Percentiles rank a stretch among this genome's conserved stretches.
Conservation (phyloP, 306 rosid species). For the Comarum palustre region DNA sequence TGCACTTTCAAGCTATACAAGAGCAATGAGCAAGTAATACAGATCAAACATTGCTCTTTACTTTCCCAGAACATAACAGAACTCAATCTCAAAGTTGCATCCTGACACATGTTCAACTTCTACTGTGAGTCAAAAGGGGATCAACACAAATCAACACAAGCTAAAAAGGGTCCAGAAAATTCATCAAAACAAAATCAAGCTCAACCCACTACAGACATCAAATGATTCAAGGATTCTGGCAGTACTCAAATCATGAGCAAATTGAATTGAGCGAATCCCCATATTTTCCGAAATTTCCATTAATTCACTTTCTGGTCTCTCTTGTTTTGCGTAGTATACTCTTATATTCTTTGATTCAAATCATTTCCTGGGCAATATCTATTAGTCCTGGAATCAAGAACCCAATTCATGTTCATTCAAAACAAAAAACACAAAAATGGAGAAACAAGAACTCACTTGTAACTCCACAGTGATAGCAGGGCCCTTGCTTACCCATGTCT, state of each 20-base stretch:
- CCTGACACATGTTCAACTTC: conserved; percentile 33
- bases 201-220: conserved; percentile 33
- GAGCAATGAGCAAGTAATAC: conserved; percentile 22
- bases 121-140: conserved; percentile 30
- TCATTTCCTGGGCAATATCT: conserved; percentile 21
- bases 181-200: conserved; percentile 32
- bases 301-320: conserved; percentile 19
- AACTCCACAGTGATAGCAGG: conserved; percentile 99
- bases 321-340: conserved; percentile 23
- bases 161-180: conserved; percentile 5
- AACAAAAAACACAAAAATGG: conserved; percentile 32
- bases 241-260: conserved; percentile 31
- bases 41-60: conserved; percentile 22
- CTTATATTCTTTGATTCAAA: conserved; percentile 30
- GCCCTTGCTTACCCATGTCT: conserved; percentile 97
- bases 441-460: conserved; percentile 98
- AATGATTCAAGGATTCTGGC: conserved; percentile 28
- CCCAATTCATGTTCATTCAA: conserved; percentile 17
- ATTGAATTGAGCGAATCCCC: conserved; percentile 26
- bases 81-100: conserved; percentile 29
- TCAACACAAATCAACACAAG: conserved; percentile 24
- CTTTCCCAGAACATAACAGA: conserved; percentile 28
- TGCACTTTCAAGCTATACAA: conserved; percentile 10
- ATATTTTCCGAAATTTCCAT: conserved; percentile 19
- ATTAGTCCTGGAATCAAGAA: conserved; percentile 20